These are phyloP conservation scores for Hypocrella siamensis DNA, from an alignment of 2,329 filamentous ascomycete genomes.

Conservation along the genomic window DNA sequence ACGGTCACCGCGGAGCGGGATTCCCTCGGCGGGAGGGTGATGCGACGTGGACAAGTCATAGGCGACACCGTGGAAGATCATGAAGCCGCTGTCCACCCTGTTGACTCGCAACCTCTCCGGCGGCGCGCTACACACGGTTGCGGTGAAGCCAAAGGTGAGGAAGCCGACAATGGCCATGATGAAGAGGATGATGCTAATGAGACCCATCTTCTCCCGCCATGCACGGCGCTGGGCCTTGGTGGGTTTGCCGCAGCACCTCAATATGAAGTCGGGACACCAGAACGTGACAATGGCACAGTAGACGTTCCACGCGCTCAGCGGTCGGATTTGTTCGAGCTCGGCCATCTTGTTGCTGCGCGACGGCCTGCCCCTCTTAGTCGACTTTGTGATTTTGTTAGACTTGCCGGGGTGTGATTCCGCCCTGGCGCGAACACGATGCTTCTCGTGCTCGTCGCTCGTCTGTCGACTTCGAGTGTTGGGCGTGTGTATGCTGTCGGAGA, in stretches of 20 bases:
- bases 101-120: slow-evolving; percentile 65
- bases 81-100: slow-evolving; percentile 64
- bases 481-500: slow-evolving; percentile 27
- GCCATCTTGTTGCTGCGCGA: slow-evolving; percentile 31
- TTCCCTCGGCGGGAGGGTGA: slow-evolving; percentile 68
- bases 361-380: slow-evolving; percentile 29
- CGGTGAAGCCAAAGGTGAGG: slow-evolving; percentile 90
- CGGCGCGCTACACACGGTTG: slow-evolving; percentile 65
- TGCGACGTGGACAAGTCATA: slow-evolving; percentile 66
- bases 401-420: slow-evolving; percentile 25
- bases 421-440: slow-evolving; percentile 12
- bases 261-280: slow-evolving; percentile 75
- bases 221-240: slow-evolving; percentile 77
- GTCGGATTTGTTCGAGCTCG: slow-evolving; percentile 49
- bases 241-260: slow-evolving; percentile 74
- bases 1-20: slow-evolving; percentile 37
- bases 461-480: slow-evolving; percentile 19
- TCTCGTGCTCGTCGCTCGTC: slow-evolving; percentile 16
- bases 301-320: slow-evolving; percentile 83
- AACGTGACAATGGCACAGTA: slow-evolving; percentile 93
- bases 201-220: slow-evolving; percentile 95
- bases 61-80: slow-evolving; percentile 91
- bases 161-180: slow-evolving; percentile 88
- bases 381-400: slow-evolving; percentile 43
- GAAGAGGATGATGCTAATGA: slow-evolving; percentile 81